These are phyloP conservation scores for Nakaseomyces delphensis DNA, from an alignment of 1,139 yeast genomes.

Conservation along the genomic window DNA sequence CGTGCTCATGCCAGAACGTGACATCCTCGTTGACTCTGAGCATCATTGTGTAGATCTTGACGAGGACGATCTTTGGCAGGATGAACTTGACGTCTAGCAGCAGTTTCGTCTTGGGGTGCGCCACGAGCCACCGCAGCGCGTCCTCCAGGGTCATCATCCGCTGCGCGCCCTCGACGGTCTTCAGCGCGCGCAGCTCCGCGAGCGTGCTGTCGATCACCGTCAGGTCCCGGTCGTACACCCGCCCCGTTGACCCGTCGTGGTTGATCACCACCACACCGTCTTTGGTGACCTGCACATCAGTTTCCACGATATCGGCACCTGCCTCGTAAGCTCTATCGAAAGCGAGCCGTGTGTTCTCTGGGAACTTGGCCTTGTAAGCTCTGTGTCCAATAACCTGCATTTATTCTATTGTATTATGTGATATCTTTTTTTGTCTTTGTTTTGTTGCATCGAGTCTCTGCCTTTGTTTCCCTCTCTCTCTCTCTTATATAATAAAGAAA, in stretches of 20 bases:
- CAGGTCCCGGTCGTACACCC: constrained; percentile 32
- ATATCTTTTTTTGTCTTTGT: neutral
- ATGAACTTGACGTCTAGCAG: constrained; percentile 79
- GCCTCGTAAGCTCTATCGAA: constrained; percentile 60
- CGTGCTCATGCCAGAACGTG: constrained; percentile 55
- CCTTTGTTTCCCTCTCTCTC: neutral
- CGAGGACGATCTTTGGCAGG: constrained; percentile 52
- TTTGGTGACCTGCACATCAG: constrained; percentile 70
- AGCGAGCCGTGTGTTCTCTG: constrained; percentile 74
- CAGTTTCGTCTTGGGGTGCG: constrained; percentile 38
- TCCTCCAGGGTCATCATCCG: constrained; percentile 54
- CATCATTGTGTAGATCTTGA: constrained; percentile 45
- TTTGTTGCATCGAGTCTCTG: neutral
- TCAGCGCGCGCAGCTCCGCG: constrained; percentile 42
- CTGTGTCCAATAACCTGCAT: constrained; percentile 37
- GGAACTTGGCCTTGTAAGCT: constrained; percentile 40
- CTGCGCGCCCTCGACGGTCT: constrained; percentile 44
- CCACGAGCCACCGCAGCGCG: constrained; percentile 49
- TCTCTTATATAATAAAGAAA: too few relatives aligned
- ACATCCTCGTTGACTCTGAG: constrained; percentile 41
- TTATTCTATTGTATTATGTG: too few relatives aligned
- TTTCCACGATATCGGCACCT: constrained; percentile 69
- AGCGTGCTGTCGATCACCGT: constrained; percentile 34
- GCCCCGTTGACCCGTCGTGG: constrained; percentile 42
- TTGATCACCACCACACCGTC: constrained; percentile 70